Evolutionary conservation across 306 rosid genomes (phyloP).

Genomic region (Rosa rugosa): DNA sequence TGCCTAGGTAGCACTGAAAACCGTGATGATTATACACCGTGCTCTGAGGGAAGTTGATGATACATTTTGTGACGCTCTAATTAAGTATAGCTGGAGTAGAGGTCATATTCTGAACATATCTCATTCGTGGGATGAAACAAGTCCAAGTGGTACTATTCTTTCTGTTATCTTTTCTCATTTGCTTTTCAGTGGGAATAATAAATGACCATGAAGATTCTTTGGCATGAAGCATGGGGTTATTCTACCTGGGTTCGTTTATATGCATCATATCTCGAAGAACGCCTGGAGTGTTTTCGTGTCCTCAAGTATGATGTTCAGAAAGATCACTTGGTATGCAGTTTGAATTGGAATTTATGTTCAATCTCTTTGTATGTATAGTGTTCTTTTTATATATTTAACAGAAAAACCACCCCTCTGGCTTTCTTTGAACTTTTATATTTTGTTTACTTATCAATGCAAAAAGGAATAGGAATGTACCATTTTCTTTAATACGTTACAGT

Average conservation of each 20-base stretch:
- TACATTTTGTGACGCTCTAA: constrained; percentile 7
- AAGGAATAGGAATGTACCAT: not conserved
- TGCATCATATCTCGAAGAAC: constrained; percentile 27
- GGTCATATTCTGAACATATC: constrained; percentile 18
- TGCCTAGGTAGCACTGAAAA: constrained; percentile 27
- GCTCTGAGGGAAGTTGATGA: constrained; percentile 24
- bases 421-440: no score
- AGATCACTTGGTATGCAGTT: constrained; percentile 17
- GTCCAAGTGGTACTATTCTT: constrained; percentile 17
- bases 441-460: not conserved
- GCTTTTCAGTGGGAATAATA: not conserved
- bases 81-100: constrained; percentile 22
- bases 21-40: constrained; percentile 17
- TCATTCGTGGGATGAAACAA: constrained; percentile 22
- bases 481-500: not conserved
- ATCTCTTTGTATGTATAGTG: not conserved
- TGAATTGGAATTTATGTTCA: not conserved
- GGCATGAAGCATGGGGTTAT: constrained; percentile 17
- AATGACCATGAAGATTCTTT: not conserved
- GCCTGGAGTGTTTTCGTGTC: constrained; percentile 7
- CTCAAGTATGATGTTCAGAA: constrained; percentile 23
- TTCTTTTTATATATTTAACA: not conserved
- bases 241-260: constrained; percentile 16
- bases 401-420: not conserved
- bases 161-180: not conserved